Evolutionary conservation across 108 stramenopile genomes (phyloP).

Genomic region (Stephanodiscus triporus): DNA sequence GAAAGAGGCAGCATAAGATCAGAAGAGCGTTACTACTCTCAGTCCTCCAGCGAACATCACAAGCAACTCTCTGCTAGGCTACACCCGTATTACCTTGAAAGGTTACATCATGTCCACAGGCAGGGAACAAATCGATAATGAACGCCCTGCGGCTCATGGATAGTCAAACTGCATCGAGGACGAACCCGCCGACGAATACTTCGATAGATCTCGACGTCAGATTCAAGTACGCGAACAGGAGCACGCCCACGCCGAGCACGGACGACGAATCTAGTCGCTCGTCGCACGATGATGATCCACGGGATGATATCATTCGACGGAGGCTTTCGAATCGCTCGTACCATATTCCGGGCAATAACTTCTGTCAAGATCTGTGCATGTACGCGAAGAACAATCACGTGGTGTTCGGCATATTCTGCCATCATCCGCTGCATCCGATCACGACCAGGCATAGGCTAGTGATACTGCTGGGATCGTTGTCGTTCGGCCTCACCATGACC

Average conservation of each 20-base stretch:
- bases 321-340: conserved; percentile 36
- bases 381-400: conserved; percentile 39
- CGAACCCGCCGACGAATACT: not conserved
- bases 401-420: conserved; percentile 42
- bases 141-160: conserved; percentile 10
- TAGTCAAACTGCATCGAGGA: not conserved
- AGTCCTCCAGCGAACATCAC: too few species aligned
- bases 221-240: conserved; percentile 8
- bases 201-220: conserved; percentile 8
- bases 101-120: not conserved
- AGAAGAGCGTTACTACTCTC: too few species aligned
- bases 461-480: conserved; percentile 38
- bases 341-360: conserved; percentile 41
- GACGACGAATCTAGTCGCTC: conserved; percentile 24
- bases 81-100: too few species aligned
- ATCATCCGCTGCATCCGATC: conserved; percentile 37
- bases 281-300: not conserved
- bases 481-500: conserved; percentile 42
- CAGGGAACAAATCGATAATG: conserved; percentile 10
- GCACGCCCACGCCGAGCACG: conserved; percentile 13
- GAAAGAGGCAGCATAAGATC: too few species aligned
- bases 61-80: too few species aligned
- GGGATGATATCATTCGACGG: conserved; percentile 13
- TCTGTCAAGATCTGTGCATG: conserved; percentile 35
- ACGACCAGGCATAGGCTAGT: conserved; percentile 30